Percentiles rank a stretch among this genome's conserved stretches.
These are phyloP conservation scores for Cydonia oblonga DNA, from an alignment of 331 rosid species.

Conservation along the genomic window DNA sequence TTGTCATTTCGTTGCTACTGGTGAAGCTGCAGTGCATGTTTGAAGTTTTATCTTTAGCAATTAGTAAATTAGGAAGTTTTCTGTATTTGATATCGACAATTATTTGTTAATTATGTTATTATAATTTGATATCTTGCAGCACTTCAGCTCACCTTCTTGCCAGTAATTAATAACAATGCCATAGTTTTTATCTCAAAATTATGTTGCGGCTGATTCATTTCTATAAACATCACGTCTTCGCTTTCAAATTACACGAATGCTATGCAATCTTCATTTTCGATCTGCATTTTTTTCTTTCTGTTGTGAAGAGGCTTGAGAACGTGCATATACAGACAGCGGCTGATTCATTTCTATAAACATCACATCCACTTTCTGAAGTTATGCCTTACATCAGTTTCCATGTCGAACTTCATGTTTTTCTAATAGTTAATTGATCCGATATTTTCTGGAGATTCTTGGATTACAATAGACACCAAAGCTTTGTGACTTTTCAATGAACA, in stretches of 20 bases:
- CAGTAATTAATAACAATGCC: background rate
- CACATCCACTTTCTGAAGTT: background rate
- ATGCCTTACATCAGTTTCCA: too few species aligned
- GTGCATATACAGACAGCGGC: background rate
- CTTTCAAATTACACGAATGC: background rate
- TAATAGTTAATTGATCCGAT: background rate
- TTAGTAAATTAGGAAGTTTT: constrained; percentile 6
- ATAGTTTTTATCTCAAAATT: background rate
- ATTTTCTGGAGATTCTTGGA: background rate
- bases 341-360: too few species aligned
- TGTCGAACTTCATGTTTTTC: too few species aligned
- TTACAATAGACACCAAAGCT: background rate
- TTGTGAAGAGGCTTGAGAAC: background rate
- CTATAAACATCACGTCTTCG: too few species aligned
- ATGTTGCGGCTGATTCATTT: background rate
- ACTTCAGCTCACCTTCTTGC: background rate
- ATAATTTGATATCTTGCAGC: constrained; percentile 3
- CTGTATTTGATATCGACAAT: constrained; percentile 10
- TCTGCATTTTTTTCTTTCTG: background rate
- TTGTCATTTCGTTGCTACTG: constrained; percentile 4
- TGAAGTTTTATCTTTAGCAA: constrained; percentile 9
- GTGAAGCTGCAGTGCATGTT: constrained; percentile 21
- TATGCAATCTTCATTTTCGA: background rate
- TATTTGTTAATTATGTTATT: constrained; percentile 9
- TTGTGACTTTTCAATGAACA: background rate